phyloP scores from a whole-genome alignment of 345 rosid genomes.

The Streptanthus diversifolius region DNA sequence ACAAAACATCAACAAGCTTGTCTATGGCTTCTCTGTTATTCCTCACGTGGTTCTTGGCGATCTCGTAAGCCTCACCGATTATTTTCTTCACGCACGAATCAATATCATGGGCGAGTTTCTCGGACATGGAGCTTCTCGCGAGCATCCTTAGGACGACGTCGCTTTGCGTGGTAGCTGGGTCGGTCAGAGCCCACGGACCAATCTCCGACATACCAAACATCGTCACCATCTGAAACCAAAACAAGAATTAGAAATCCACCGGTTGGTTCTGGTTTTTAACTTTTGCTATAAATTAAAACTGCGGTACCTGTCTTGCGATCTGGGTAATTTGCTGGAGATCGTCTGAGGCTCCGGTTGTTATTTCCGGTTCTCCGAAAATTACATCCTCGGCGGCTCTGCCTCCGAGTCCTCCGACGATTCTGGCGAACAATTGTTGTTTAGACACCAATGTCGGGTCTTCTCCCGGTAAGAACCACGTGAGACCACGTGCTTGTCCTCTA shows the following conservation, averaged over 20 bases:
- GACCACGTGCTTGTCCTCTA: conserved; percentile 80
- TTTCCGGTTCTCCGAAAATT: conserved; percentile 68
- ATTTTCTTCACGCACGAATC: conserved; percentile 48
- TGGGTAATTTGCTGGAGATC: conserved; percentile 65
- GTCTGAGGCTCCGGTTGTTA: conserved; percentile 67
- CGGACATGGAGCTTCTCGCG: conserved; percentile 62
- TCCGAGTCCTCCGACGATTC: conserved; percentile 72
- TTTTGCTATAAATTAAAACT: neutral
- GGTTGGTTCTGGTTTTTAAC: neutral
- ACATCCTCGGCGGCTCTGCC: conserved; percentile 75
- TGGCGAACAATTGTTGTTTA: conserved; percentile 58
- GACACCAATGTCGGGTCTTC: conserved; percentile 61
- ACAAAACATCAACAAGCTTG: conserved; percentile 63
- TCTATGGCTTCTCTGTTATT: conserved; percentile 65
- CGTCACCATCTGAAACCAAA: conserved; percentile 60
- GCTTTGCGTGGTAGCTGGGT: conserved; percentile 49
- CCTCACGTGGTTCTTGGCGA: conserved; percentile 52
- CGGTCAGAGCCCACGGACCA: conserved; percentile 64
- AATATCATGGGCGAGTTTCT: conserved; percentile 62
- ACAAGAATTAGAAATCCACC: neutral
- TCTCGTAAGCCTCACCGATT: conserved; percentile 49
- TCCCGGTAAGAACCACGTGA: conserved; percentile 66
- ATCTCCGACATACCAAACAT: conserved; percentile 74
- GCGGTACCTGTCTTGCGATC: conserved; percentile 59
- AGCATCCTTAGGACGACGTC: conserved; percentile 65